Base-by-base conservation (phyloP, 345 rosid genomes). In the Passiflora organensis region DNA sequence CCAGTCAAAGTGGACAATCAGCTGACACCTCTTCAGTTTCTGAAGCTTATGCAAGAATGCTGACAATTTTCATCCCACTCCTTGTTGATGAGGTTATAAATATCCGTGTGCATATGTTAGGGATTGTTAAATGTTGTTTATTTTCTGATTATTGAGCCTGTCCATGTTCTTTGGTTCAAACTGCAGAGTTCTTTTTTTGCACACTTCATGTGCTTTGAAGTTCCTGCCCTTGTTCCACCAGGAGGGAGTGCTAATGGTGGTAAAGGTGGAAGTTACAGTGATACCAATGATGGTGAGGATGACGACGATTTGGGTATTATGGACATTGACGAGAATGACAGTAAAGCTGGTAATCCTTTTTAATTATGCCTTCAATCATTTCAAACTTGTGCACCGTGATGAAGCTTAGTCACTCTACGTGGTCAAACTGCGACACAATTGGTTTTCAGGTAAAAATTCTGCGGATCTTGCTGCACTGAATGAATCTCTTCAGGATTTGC, bases 161-260 rank as follows among this genome's bases (percentile, higher is more conserved):
- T 62, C 65, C 22, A 28, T 16, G 39, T 50, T 18, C 19, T 55
- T 22, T 72, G 70, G 53, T 60, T 73, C 69, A 63, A 64, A 48
- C 67, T 54, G 82, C 86, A 94, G 99, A 94, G 99, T 76, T 89
- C 97, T 44, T 94, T 94, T 71, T 94, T 94, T 72, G 99, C 99
- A 34, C 99, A 89, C 73, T 89, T 94, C 74, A 85, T 94, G 99
- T 94, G 99, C 86, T 94, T 89, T 65, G 96, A 94, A 75, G 96
- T 94, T 59, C 95, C 97, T 60, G 83, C 95, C 23, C 96, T 94
- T 72, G 90, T 77, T 66, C 96, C 97, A 32, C 90, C 85, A 19
- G 90, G 85, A 72, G 84, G 95, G 60, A 52, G 51, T 49, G 78
- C 75, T 48, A 85, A 74, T 83, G 95, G 81, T 63, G 78, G 59